These are phyloP conservation scores for Penicillium canariense DNA, from an alignment of 495 filamentous ascomycete genomes.

Conservation along the genomic window DNA sequence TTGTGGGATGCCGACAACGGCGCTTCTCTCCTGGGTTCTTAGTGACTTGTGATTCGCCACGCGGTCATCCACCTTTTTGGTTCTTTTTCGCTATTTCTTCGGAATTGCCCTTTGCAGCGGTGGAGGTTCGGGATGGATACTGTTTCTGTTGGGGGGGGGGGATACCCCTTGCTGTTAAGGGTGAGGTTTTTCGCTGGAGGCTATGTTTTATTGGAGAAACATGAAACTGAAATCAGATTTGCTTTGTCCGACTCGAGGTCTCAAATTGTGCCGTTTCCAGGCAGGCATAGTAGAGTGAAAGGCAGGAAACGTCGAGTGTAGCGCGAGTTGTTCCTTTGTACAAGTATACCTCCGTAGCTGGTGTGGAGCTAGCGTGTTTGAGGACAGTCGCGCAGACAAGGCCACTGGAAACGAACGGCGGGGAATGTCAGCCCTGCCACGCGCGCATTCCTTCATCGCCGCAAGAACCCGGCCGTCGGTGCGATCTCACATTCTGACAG, in stretches of 20 bases:
- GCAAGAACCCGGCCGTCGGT: background rate
- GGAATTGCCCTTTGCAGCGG: background rate
- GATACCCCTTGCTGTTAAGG: background rate
- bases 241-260: no score
- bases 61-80: background rate
- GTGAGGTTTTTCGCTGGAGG: background rate
- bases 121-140: background rate
- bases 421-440: conserved; percentile 2
- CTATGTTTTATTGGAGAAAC: background rate
- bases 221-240: background rate
- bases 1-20: background rate
- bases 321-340: background rate
- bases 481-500: conserved; percentile 10
- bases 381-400: background rate
- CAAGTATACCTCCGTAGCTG: background rate
- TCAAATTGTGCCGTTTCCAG: background rate
- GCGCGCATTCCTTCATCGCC: conserved; percentile 1
- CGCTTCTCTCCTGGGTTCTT: background rate
- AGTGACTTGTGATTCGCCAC: conserved; percentile 1
- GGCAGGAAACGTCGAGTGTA: background rate
- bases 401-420: conserved; percentile 2
- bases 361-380: background rate
- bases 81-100: background rate
- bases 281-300: background rate
- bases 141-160: background rate